Evolutionary conservation across 106 monocot genomes (phyloP).

Genomic region (Phalaenopsis equestris): DNA sequence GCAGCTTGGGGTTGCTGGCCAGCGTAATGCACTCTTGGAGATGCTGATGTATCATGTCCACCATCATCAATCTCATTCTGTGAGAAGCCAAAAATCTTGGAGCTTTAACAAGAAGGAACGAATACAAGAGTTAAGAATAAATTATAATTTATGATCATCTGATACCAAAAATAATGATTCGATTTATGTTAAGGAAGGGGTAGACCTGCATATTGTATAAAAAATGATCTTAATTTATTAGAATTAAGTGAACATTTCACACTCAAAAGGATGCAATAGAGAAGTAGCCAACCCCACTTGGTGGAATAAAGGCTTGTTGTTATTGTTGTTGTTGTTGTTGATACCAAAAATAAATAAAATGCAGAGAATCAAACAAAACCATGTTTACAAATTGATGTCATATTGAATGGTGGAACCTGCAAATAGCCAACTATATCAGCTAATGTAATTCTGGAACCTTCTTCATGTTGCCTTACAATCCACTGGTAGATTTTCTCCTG

Average conservation of each 20-base stretch:
- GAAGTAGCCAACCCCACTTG: no score
- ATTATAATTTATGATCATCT: not conserved
- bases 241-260: no score
- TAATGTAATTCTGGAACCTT: conserved; percentile 36
- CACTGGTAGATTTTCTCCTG: conserved; percentile 76
- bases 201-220: no score
- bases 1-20: conserved; percentile 18
- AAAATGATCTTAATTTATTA: no score
- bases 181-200: no score
- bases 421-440: conserved; percentile 48
- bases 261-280: no score
- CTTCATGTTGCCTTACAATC: conserved; percentile 59
- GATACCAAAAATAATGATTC: not conserved
- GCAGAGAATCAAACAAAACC: not conserved
- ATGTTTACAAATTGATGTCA: not conserved
- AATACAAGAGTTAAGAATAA: not conserved
- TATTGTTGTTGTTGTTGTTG: no score
- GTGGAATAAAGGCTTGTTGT: no score
- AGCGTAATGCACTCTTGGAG: conserved; percentile 32
- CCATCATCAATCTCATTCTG: conserved; percentile 74
- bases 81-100: not conserved
- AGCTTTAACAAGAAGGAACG: not conserved
- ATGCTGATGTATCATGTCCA: conserved; percentile 51
- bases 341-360: no score
- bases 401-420: conserved; percentile 31